Percentiles rank a stretch among this genome's conserved stretches.
These are phyloP conservation scores for Saccharomycopsis fibuligera DNA, from an alignment of 805 yeast genomes.

Conservation along the genomic window DNA sequence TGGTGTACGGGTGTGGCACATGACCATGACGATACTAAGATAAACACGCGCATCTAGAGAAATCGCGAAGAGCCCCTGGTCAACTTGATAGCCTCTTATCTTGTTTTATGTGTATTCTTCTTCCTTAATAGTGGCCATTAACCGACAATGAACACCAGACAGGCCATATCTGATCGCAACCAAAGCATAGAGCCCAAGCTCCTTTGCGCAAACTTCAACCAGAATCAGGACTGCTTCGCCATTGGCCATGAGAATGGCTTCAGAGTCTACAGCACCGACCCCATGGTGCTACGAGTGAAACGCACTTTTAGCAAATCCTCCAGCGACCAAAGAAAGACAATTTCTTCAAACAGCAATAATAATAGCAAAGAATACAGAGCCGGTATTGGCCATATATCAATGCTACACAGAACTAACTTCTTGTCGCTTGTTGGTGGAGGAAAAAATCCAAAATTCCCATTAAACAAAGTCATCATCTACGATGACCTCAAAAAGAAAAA, in stretches of 20 bases:
- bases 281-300: constrained; percentile 69
- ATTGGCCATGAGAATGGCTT: constrained; percentile 78
- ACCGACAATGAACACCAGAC: constrained; percentile 8
- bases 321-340: no score
- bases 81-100: no score
- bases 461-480: constrained; percentile 81
- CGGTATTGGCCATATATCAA: constrained; percentile 71
- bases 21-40: no score
- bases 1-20: no score
- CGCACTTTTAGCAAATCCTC: constrained; percentile 43
- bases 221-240: constrained; percentile 87
- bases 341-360: neutral
- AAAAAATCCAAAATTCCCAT: constrained; percentile 65
- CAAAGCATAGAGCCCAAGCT: constrained; percentile 29
- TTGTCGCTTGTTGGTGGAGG: constrained; percentile 91
- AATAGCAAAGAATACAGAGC: constrained; percentile 27
- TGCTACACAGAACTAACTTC: constrained; percentile 89
- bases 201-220: constrained; percentile 68
- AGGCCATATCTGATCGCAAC: neutral
- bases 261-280: constrained; percentile 79
- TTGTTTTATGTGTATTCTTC: no score
- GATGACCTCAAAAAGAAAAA: constrained; percentile 79
- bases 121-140: no score
- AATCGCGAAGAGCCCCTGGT: no score
- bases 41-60: no score